These are phyloP conservation scores for Aspergillus cejpii DNA, from an alignment of 2,329 filamentous ascomycete species.

Conservation along the genomic window DNA sequence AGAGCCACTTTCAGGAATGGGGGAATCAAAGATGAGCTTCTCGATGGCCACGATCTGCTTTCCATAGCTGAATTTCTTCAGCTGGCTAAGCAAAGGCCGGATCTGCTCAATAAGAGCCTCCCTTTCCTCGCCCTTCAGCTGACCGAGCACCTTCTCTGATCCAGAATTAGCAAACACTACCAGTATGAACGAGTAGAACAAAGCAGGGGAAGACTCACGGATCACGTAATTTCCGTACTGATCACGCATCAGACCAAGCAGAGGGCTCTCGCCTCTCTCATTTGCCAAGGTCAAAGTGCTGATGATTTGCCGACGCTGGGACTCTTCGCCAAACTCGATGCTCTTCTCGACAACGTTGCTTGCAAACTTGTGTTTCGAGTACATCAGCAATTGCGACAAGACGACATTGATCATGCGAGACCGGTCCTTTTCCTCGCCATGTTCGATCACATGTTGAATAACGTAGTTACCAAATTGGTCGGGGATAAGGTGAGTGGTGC, in stretches of 20 bases:
- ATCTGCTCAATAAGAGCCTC: constrained; percentile 57
- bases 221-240: constrained; percentile 95
- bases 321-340: constrained; percentile 62
- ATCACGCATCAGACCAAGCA: constrained; percentile 76
- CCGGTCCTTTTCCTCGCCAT: constrained; percentile 67
- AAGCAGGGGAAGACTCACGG: constrained; percentile 59
- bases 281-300: constrained; percentile 54
- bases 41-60: constrained; percentile 63
- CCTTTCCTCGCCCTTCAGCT: constrained; percentile 55
- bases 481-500: constrained; percentile 64
- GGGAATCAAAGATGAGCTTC: constrained; percentile 44
- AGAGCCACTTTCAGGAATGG: constrained; percentile 20
- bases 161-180: constrained; percentile 22
- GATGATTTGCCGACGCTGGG: constrained; percentile 65
- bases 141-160: constrained; percentile 69
- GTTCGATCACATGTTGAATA: constrained; percentile 79
- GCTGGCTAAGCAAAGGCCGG: constrained; percentile 52
- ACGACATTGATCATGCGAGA: constrained; percentile 67
- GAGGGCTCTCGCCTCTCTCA: constrained; percentile 60
- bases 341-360: constrained; percentile 97
- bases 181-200: background rate
- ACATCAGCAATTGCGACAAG: constrained; percentile 60
- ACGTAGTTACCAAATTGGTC: constrained; percentile 97
- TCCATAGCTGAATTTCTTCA: constrained; percentile 59
- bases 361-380: constrained; percentile 92